A percentile compares a stretch with the other conserved stretches of the same genome.
Evolutionary conservation across 169 alveolate genomes (phyloP).

Genomic region (Plasmodium gonderi): DNA sequence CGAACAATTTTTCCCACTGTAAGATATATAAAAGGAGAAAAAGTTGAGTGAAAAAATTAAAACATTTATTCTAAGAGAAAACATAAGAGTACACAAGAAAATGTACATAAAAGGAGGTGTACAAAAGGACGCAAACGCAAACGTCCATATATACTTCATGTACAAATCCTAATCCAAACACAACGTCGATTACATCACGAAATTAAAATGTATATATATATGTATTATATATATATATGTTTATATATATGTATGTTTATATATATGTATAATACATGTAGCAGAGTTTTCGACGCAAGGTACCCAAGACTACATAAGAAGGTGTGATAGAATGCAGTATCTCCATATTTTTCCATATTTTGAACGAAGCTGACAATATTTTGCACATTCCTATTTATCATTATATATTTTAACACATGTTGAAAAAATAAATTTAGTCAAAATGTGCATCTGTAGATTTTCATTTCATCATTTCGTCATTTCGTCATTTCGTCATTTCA

Average conservation of each 20-base stretch:
- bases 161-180: background rate
- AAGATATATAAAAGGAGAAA: background rate
- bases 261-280: background rate
- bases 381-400: background rate
- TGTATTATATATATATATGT: background rate
- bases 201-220: background rate
- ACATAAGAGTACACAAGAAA: background rate
- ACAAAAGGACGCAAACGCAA: background rate
- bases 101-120: too few species aligned
- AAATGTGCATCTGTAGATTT: background rate
- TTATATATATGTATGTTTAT: background rate
- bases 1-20: background rate
- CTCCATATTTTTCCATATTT: too few species aligned
- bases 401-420: background rate
- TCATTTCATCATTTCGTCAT: background rate
- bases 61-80: background rate
- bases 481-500: background rate
- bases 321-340: background rate
- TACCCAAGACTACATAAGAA: background rate
- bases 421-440: background rate
- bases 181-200: background rate
- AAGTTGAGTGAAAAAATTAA: background rate
- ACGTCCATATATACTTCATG: background rate
- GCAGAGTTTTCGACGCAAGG: background rate
- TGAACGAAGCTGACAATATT: background rate